phyloP scores from a whole-genome alignment of 768 basidiomycete genomes.

The Rubroboletus pulcherrimus region DNA sequence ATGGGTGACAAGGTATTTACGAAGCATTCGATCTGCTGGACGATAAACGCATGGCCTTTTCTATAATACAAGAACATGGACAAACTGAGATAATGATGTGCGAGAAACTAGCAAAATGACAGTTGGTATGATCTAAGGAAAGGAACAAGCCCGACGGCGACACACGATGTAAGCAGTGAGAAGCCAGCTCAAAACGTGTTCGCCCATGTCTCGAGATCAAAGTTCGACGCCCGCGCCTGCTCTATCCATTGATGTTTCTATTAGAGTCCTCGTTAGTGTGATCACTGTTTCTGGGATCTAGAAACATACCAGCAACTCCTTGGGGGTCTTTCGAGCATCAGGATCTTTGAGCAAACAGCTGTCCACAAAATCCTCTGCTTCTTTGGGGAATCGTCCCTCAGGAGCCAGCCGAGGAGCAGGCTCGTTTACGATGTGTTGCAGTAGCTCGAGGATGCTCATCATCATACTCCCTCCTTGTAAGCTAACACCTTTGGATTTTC shows the following conservation, averaged over 20 bases:
- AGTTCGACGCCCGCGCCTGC: constrained; percentile 50
- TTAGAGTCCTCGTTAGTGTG: constrained; percentile 7
- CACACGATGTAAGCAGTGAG: constrained; percentile 12
- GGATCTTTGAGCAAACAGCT: constrained; percentile 91
- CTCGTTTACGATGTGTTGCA: constrained; percentile 99
- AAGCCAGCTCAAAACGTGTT: constrained; percentile 54
- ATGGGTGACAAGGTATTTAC: not conserved
- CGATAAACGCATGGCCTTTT: constrained; percentile 14
- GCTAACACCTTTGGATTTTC: constrained; percentile 89
- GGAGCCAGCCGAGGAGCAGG: constrained; percentile 85
- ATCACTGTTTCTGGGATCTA: not conserved
- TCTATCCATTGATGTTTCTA: constrained; percentile 78
- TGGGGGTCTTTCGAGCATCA: constrained; percentile 75
- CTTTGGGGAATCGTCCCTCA: constrained; percentile 65
- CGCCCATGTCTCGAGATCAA: constrained; percentile 81
- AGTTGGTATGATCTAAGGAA: constrained; percentile 24
- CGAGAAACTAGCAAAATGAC: constrained; percentile 26
- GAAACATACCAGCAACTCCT: constrained; percentile 66
- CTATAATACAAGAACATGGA: constrained; percentile 32
- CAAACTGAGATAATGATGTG: constrained; percentile 30
- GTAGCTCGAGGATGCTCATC: constrained; percentile 94
- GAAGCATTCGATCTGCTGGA: not conserved
- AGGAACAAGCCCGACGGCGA: constrained; percentile 8
- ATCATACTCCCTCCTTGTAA: constrained; percentile 94
- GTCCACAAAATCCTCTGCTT: constrained; percentile 84